Base-by-base conservation (phyloP, 2,329 filamentous ascomycete species). In the Didymellaceae sp. region DNA sequence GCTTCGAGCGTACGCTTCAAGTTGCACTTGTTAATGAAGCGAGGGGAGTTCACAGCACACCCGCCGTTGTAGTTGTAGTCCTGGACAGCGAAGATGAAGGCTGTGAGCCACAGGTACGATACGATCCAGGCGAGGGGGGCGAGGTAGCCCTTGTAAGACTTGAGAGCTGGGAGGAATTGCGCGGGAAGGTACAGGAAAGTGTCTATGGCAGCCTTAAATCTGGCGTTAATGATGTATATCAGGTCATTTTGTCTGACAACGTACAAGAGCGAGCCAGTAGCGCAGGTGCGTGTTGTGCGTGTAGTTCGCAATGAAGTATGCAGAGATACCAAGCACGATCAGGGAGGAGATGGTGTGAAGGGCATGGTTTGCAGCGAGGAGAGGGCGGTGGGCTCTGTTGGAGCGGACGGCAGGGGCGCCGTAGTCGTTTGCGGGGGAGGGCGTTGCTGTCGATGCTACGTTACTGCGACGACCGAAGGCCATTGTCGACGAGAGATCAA, bases 101-200 rank as follows among this genome's bases (percentile, higher is more conserved):
- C 62, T 13, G 59, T 59, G 26, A 65, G 60, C 62, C 62, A 65
- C 10, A 65, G 62, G 57, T 65, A 65, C 6, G 49, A 54, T 42
- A 65, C 46, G 13, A 57, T 48, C 52, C 55, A 62, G 14, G 52
- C 42, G 2, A 63, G 32, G 1, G 60, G 60, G 1, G 58, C 57
- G 20, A 55, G 41, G 33, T 63, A 60, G 43, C 60, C 60, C 30
- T 65, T 63, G 53, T 65, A 62, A 4, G 45, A 39, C 25, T 55
- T 61, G 2, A 62, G n/a, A 4, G 35, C 26, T 10, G 59, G 57
- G 2, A 58, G 45, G 20, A 39, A 17, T 10, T 60, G 43, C 2
- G 53, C 45, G n/a, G 55, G 52, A 11, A 58, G 32, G 52, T 57
- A 60, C 25, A 63, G 28, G 28, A 58, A 32, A 8, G 38, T 34